These are phyloP conservation scores for Trametes hirsuta DNA, from an alignment of 1,284 basidiomycete genomes.

Conservation along the genomic window DNA sequence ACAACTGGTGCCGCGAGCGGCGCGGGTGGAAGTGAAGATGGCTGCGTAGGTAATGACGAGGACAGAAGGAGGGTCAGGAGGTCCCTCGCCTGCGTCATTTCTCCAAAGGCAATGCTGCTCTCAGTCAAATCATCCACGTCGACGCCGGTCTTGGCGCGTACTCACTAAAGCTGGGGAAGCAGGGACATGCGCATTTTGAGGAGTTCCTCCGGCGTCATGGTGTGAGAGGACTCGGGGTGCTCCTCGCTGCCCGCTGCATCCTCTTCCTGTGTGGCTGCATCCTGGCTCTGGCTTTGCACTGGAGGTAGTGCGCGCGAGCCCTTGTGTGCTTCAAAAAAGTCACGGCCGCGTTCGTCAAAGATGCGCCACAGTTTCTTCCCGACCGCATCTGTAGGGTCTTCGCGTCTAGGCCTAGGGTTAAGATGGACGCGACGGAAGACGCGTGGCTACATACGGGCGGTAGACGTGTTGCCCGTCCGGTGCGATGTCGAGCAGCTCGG, in stretches of 20 bases:
- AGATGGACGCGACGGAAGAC: not conserved
- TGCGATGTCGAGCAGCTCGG: constrained; percentile 68
- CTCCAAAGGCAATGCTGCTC: constrained; percentile 68
- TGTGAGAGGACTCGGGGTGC: constrained; percentile 35
- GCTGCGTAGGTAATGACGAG: constrained; percentile 18
- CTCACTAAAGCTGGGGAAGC: constrained; percentile 70
- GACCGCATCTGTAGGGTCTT: constrained; percentile 54
- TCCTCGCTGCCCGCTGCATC: constrained; percentile 27
- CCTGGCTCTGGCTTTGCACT: constrained; percentile 27
- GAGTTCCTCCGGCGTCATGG: constrained; percentile 76
- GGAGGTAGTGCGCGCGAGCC: constrained; percentile 23
- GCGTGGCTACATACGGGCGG: constrained; percentile 56
- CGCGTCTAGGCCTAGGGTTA: constrained; percentile 43
- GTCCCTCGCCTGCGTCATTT: constrained; percentile 76
- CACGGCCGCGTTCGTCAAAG: constrained; percentile 69
- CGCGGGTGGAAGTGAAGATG: constrained; percentile 37
- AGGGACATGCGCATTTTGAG: constrained; percentile 73
- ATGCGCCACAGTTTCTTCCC: constrained; percentile 69
- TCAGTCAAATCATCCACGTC: constrained; percentile 27
- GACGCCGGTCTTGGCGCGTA: constrained; percentile 10
- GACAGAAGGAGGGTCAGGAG: constrained; percentile 53
- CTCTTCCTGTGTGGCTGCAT: constrained; percentile 36
- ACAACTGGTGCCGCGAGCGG: constrained; percentile 66
- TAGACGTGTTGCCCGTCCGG: constrained; percentile 68
- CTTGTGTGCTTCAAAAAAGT: constrained; percentile 70